Evolutionary conservation across 768 basidiomycete genomes (phyloP).

Genomic region (Amanita brunnescens): DNA sequence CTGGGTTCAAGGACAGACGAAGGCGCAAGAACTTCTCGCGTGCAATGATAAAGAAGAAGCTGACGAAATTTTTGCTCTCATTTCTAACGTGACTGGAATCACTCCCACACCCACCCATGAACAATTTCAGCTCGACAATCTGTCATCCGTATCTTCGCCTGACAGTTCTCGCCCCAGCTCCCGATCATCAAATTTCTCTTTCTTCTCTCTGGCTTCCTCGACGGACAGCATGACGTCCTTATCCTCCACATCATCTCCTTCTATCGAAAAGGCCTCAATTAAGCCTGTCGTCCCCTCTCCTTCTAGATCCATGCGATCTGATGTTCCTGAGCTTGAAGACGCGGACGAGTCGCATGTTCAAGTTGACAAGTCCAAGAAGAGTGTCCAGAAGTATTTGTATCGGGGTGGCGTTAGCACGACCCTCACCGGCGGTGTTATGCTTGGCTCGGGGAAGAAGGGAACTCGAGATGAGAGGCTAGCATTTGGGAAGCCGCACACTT

Average conservation of each 20-base stretch:
- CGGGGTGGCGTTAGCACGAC: conserved; percentile 35
- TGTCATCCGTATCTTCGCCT: conserved; percentile 11
- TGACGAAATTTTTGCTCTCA: conserved; percentile 28
- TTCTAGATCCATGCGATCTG: not conserved
- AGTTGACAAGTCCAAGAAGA: conserved; percentile 19
- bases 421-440: conserved; percentile 37
- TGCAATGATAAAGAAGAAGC: conserved; percentile 22
- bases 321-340: not conserved
- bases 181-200: conserved; percentile 27
- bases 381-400: conserved; percentile 30
- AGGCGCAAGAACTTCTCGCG: conserved; percentile 27
- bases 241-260: conserved; percentile 21
- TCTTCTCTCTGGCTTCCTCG: conserved; percentile 16
- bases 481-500: not conserved
- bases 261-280: conserved; percentile 3
- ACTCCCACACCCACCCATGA: conserved; percentile 28
- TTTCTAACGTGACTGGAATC: conserved; percentile 21
- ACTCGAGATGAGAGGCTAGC: conserved; percentile 2
- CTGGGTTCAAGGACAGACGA: conserved; percentile 19
- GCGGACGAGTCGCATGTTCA: conserved; percentile 12
- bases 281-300: not conserved
- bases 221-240: conserved; percentile 25
- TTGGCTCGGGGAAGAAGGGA: conserved; percentile 16
- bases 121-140: conserved; percentile 14
- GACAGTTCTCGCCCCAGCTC: conserved; percentile 32